Percentiles rank a stretch among this genome's conserved stretches.
These are phyloP conservation scores for Phlyctochytrium bullatum DNA, from an alignment of 192 early-diverging fungal genomes.

Conservation along the genomic window DNA sequence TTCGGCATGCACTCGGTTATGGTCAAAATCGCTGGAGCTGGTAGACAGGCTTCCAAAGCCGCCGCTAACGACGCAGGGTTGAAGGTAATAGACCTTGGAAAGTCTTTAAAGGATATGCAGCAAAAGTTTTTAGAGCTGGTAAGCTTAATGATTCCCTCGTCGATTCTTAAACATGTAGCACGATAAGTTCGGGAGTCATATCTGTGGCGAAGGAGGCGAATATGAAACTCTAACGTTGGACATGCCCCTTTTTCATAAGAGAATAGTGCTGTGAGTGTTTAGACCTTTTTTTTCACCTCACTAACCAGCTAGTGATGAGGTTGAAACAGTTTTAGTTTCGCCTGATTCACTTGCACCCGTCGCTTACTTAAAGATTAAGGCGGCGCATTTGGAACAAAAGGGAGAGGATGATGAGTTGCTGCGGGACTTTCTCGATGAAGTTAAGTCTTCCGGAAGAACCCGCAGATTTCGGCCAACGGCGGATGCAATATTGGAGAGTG, in stretches of 20 bases:
- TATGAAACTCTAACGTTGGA: constrained; percentile 93
- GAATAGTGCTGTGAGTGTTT: constrained; percentile 71
- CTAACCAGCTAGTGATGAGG: constrained; percentile 73
- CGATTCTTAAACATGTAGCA: constrained; percentile 36
- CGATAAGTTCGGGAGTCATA: constrained; percentile 75
- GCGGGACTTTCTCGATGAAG: no score
- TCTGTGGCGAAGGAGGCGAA: constrained; percentile 98
- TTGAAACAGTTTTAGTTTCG: constrained; percentile 71
- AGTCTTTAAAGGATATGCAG: constrained; percentile 73
- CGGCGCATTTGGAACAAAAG: constrained; percentile 71
- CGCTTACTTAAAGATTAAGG: constrained; percentile 71
- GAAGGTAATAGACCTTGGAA: constrained; percentile 63
- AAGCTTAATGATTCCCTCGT: constrained; percentile 11
- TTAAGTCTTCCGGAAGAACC: no score
- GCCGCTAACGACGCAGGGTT: not conserved
- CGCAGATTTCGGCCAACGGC: no score
- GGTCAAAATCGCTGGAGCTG: constrained; percentile 89
- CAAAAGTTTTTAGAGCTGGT: constrained; percentile 71
- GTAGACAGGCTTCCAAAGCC: constrained; percentile 11
- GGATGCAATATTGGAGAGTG: no score
- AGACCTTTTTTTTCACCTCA: not conserved
- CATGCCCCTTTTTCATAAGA: constrained; percentile 83
- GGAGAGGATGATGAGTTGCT: constrained; percentile 10
- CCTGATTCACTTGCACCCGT: constrained; percentile 82
- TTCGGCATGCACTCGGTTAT: constrained; percentile 76